Evolutionary conservation across 116 monocot genomes (phyloP).

Genomic region (Posidonia oceanica): DNA sequence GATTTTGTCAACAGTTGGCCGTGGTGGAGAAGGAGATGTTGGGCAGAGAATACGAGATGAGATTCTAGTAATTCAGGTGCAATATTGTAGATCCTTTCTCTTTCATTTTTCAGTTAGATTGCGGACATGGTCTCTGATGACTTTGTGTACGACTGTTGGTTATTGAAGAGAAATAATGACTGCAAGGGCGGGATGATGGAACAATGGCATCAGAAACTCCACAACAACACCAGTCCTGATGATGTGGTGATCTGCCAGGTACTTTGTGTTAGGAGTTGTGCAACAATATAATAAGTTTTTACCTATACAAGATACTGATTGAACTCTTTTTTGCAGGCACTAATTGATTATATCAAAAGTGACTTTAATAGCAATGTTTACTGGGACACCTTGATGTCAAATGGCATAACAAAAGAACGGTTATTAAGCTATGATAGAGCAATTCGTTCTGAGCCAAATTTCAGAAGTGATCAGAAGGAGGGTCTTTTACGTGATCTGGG

Average conservation of each 20-base stretch:
- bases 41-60: conserved; percentile 97
- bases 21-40: conserved; percentile 97
- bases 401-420: conserved; percentile 94
- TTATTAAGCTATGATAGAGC: conserved; percentile 92
- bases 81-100: neutral
- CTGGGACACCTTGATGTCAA: conserved; percentile 68
- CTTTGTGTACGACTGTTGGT: neutral
- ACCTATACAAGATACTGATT: neutral
- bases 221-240: conserved; percentile 99
- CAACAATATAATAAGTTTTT: neutral
- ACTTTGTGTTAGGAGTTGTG: neutral
- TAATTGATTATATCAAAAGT: conserved; percentile 78
- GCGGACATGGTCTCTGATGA: neutral
- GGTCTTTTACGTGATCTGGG: conserved; percentile 85
- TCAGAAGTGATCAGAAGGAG: conserved; percentile 70
- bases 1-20: conserved; percentile 84
- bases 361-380: conserved; percentile 80
- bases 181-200: conserved; percentile 99
- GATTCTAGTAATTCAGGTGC: conserved; percentile 89
- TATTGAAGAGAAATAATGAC: conserved; percentile 78
- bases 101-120: conserved; percentile 1
- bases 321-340: conserved; percentile 52
- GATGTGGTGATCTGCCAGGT: conserved; percentile 99
- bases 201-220: conserved; percentile 99
- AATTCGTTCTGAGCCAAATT: conserved; percentile 89